Conservation (phyloP, 805 yeast species). For the Ogataea ramenticola region DNA sequence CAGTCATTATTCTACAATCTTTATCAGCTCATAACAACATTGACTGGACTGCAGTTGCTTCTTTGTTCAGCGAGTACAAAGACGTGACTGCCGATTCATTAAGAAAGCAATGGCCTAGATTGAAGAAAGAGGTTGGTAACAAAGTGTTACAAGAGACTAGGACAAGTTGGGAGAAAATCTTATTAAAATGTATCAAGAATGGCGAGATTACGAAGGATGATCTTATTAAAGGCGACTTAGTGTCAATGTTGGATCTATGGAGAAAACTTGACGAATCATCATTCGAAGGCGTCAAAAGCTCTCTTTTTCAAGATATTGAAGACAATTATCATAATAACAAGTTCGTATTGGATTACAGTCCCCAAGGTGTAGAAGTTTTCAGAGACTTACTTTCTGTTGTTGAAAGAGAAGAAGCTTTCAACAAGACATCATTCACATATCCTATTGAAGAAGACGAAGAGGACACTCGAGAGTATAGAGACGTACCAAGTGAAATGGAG, state of each 20-base stretch:
- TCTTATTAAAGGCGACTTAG: constrained; percentile 42
- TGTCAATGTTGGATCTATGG: constrained; percentile 60
- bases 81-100: constrained; percentile 35
- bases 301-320: constrained; percentile 32
- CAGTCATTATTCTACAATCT: constrained; percentile 62
- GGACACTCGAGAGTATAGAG: constrained; percentile 2
- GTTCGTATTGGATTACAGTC: constrained; percentile 27
- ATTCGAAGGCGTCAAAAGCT: constrained; percentile 19
- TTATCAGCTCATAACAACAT: constrained; percentile 44
- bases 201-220: constrained; percentile 45
- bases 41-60: constrained; percentile 57
- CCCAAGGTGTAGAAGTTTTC: constrained; percentile 31
- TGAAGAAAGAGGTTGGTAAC: constrained; percentile 51
- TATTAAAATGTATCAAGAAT: constrained; percentile 50
- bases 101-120: constrained; percentile 63
- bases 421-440: constrained; percentile 37
- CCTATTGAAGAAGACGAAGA: constrained; percentile 16
- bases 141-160: constrained; percentile 47
- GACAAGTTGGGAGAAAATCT: constrained; percentile 59
- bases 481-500: constrained; percentile 20
- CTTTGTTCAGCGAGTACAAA: constrained; percentile 32
- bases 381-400: constrained; percentile 56
- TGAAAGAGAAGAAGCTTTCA: constrained; percentile 54
- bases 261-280: constrained; percentile 27
- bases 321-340: constrained; percentile 42